phyloP scores from a whole-genome alignment of 139 green algal species.

The Closterium sp. region DNA sequence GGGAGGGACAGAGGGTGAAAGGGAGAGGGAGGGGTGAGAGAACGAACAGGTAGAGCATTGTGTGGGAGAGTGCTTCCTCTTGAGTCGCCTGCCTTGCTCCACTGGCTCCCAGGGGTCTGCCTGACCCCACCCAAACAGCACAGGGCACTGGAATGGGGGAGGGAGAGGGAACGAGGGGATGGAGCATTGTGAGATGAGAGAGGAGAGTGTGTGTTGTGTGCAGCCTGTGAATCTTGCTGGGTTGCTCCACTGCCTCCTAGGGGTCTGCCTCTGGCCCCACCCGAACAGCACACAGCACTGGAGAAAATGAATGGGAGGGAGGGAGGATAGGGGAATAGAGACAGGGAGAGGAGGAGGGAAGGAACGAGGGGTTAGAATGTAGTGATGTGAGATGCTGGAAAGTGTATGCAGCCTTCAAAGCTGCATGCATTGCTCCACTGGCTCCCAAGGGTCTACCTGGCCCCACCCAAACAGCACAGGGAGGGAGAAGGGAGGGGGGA shows the following conservation, averaged over 20 bases:
- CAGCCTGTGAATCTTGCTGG: no score
- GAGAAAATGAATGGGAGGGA: no score
- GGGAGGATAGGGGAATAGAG: background rate
- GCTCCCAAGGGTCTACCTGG: conserved; percentile 81
- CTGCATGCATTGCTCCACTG: no score
- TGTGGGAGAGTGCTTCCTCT: no score
- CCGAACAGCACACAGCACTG: conserved; percentile 76
- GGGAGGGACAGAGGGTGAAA: background rate
- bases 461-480: conserved; percentile 89
- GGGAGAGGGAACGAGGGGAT: background rate
- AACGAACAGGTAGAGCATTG: background rate
- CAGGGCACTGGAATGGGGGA: conserved; percentile 55
- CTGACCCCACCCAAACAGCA: conserved; percentile 86
- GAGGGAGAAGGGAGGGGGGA: no score
- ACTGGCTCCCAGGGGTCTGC: conserved; percentile 78
- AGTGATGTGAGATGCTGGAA: no score
- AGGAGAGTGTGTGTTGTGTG: no score
- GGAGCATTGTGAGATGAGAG: no score
- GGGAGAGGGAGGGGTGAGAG: background rate
- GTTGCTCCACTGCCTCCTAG: conserved; percentile 60
- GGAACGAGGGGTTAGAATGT: no score
- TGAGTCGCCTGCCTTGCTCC: background rate
- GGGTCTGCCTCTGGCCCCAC: conserved; percentile 88
- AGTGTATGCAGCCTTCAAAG: no score
- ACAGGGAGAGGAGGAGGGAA: background rate